Evolutionary conservation across 1,139 yeast genomes (phyloP).

Genomic region (Blastobotrys proliferans): DNA sequence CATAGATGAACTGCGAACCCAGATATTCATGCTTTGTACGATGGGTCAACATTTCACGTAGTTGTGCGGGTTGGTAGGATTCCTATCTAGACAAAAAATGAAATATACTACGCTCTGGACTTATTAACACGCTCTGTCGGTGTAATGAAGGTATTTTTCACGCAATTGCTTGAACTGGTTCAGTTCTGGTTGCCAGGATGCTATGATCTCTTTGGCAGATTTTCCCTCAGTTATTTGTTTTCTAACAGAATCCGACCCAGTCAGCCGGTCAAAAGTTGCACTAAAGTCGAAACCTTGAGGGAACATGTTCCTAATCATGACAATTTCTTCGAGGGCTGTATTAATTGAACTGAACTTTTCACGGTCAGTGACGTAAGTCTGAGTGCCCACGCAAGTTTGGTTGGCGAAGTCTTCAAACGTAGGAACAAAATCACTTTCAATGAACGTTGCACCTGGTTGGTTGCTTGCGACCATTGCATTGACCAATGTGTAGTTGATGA

Average conservation of each 20-base stretch:
- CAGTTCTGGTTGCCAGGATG: constrained; percentile 2
- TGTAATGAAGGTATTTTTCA: constrained; percentile 1
- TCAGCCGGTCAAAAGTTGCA: background rate
- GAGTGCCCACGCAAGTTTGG: background rate
- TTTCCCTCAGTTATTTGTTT: background rate
- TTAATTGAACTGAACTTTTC: background rate
- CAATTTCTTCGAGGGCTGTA: background rate
- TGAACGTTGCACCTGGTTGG: background rate
- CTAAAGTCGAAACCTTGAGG: background rate
- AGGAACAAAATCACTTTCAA: background rate
- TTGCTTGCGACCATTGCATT: constrained; percentile 8
- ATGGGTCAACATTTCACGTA: no score
- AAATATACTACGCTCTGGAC: no score
- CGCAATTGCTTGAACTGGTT: constrained; percentile 1
- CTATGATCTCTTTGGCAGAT: constrained; percentile 2
- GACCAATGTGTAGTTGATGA: constrained; percentile 14
- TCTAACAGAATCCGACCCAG: background rate
- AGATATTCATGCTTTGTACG: no score
- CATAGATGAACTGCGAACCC: no score
- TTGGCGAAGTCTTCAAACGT: background rate
- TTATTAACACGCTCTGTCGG: no score
- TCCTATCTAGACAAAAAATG: no score
- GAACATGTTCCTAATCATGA: background rate
- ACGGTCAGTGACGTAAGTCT: background rate
- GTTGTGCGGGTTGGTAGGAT: no score